A percentile compares a stretch with the other conserved stretches of the same genome.
Conservation (phyloP, 2,329 filamentous ascomycete species). For the Colletotrichum neosansevieriae region DNA sequence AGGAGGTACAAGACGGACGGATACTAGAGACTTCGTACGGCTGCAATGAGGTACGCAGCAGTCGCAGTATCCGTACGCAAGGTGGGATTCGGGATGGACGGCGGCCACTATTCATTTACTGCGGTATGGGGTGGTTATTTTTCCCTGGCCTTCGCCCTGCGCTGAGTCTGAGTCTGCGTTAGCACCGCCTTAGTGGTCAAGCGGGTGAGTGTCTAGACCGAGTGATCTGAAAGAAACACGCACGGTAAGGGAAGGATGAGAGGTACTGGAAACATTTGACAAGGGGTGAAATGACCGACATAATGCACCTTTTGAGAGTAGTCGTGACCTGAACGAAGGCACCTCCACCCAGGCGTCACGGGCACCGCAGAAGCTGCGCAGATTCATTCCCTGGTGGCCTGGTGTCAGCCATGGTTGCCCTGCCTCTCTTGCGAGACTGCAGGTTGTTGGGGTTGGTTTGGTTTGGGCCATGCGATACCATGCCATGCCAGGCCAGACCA, state of each 20-base stretch:
- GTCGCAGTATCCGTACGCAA: too few species aligned
- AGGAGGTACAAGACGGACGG: too few species aligned
- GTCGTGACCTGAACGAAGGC: background rate
- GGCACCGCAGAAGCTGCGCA: constrained; percentile 10
- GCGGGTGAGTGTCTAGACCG: background rate
- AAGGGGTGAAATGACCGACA: background rate
- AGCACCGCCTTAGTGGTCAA: constrained; percentile 2
- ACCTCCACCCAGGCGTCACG: constrained; percentile 3
- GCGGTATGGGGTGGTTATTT: background rate
- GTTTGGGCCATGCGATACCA: background rate
- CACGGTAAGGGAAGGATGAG: background rate
- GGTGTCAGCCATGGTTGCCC: background rate
- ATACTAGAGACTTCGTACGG: too few species aligned
- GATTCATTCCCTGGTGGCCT: too few species aligned
- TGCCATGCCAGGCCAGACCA: too few species aligned
- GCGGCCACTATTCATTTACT: constrained; percentile 1
- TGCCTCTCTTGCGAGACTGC: constrained; percentile 2
- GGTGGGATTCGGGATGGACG: background rate
- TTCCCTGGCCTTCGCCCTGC: background rate
- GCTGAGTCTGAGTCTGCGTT: background rate
- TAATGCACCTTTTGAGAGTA: background rate
- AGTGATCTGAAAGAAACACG: background rate
- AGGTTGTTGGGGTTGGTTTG: background rate
- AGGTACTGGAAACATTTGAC: too few species aligned
- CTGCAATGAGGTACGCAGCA: too few species aligned